Base-by-base conservation (phyloP, 495 filamentous ascomycete genomes). In the Tuber microsphaerosporum region DNA sequence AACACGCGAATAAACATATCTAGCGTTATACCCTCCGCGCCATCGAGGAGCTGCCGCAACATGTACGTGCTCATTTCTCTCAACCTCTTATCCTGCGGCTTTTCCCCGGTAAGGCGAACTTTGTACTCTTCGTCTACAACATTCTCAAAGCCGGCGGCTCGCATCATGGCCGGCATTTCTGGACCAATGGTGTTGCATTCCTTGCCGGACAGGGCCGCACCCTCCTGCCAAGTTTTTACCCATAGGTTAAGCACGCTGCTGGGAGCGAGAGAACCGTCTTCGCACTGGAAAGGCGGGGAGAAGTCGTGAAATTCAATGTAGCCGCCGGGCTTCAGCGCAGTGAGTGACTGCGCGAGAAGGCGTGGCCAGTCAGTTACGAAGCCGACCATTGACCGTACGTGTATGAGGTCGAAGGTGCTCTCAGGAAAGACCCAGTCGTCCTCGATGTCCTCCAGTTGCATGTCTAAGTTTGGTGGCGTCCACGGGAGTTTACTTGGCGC, bases 361-460 rank as follows among this genome's bases (percentile, higher is more conserved):
- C 72, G 48, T 45, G 80, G 76, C 88, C 89, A 90, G 76, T 89
- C 85, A 16, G 80, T 81, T 41, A 90, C 80, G 65, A 83, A 85
- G 34, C 87, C 88, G 72, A 86, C 83, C 56, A 90, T 76, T 17
- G 81, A 75, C 20, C 89, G 87, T 12, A 86, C 82, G 78, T 90
- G 88, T 70, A 89, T 84, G 69, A 86, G 85, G 83, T 89, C 89
- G 76, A 89, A 90, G 73, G 81, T 79, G 75, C 86, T 84, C 34
- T 81, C 78, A 42, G 82, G 83, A 82, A 85, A 90, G 61, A 84
- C 81, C 89, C 87, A 91, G 19, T 84, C 84, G 9, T 84, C 85
- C 61, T 85, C 84, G 45, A 84, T 84, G 76, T 90, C 88, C 74
- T 90, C 89, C 42, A 89, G 83, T 71, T 88, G 86, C 79, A 90